Evolutionary conservation across 495 filamentous ascomycete genomes (phyloP), one percentile per base, ranked within the genome.

Genomic region (Lineolata rhizophorae): DNA sequence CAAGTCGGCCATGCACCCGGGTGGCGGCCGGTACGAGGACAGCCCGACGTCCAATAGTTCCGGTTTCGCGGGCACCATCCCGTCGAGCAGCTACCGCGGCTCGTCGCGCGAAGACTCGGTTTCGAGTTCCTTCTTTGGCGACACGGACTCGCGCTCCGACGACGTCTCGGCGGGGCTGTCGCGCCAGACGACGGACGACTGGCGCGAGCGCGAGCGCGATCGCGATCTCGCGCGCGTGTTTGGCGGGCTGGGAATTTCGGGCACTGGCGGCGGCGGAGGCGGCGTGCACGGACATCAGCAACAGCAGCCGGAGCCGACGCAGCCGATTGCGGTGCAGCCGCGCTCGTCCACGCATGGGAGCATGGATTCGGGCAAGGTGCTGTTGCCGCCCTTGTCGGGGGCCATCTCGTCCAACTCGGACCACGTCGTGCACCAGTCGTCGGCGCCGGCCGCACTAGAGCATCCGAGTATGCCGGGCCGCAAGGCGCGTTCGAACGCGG

Each of bases 41-140:
- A 91, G 83, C 42, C 82, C 83, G 2, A 78, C 75, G 13, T 91
- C 83, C 18, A 68, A 57, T 14, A 81, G 80, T 1, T 90, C 81
- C 12, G 66, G 67, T 0, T 91, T 77, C 49, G 67, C 65, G n/a
- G 56, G 53, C 3, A 50, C 54, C 3, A 50, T 65, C 3, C 72
- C 72, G 10, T 71, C 74, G 11, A 71, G 72, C 41, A 80, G 77
- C 35, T 83, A 81, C 44, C 61, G 68, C 37, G 69, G 65, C 9
- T 78, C 77, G 6, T 84, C 74, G 39, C 65, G 77, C 13, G 78
- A 78, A 47, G 79, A 91, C 44, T 92, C 83, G 0, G 70, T 92
- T 24, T 71, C 72, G 37, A 87, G 81, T 18, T 84, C 77, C 42
- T 64, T 80, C 32, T 82, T 82, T 54, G 79, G 80, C 3, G 83